Percentiles rank a stretch among this genome's conserved stretches.
These are phyloP conservation scores for Scheffersomyces lignosus DNA, from an alignment of 805 yeast genomes.

Conservation along the genomic window DNA sequence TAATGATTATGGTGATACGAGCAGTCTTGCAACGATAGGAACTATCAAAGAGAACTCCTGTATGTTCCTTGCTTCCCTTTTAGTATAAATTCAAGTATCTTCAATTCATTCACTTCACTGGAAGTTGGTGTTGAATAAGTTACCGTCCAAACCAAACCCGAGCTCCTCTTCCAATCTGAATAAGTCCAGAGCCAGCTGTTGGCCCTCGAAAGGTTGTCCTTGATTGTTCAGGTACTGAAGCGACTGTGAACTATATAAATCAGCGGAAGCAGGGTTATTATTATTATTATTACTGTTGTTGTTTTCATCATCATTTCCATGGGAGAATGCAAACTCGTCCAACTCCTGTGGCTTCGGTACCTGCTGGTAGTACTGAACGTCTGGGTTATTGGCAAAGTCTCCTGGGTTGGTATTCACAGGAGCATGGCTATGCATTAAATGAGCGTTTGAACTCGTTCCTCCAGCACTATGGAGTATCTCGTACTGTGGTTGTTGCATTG, in stretches of 20 bases:
- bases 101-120: too few species aligned
- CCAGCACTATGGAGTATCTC: constrained; percentile 12
- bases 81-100: too few species aligned
- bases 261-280: background rate
- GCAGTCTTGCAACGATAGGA: too few species aligned
- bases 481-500: constrained; percentile 6
- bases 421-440: constrained; percentile 3
- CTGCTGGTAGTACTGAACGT: constrained; percentile 31
- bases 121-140: constrained; percentile 14
- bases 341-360: constrained; percentile 47
- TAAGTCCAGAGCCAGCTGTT: constrained; percentile 21
- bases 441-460: constrained; percentile 9
- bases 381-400: constrained; percentile 17
- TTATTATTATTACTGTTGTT: constrained; percentile 8
- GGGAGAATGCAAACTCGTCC: constrained; percentile 34
- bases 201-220: constrained; percentile 4
- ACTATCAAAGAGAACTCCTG: too few species aligned
- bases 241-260: background rate
- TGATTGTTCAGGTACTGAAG: constrained; percentile 3
- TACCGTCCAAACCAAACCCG: constrained; percentile 46
- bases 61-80: too few species aligned
- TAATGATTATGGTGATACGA: too few species aligned
- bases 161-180: constrained; percentile 44
- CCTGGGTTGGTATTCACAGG: constrained; percentile 20
- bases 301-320: constrained; percentile 2